phyloP scores from a whole-genome alignment of 768 basidiomycete genomes.

The Tremella yokohamensis region DNA sequence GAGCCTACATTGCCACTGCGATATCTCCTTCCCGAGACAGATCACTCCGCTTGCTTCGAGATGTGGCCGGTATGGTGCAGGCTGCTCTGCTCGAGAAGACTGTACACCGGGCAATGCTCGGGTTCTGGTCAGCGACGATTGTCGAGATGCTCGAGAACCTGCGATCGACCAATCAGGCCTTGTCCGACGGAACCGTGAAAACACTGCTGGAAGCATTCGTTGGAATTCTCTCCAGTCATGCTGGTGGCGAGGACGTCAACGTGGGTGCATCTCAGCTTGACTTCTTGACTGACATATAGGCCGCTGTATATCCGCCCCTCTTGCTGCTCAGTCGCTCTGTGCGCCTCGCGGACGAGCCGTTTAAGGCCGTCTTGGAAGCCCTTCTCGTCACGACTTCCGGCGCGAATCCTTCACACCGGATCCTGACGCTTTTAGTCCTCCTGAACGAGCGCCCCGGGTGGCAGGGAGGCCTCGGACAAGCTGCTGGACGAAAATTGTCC shows the following conservation, averaged over 20 bases:
- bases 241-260: conserved; percentile 38
- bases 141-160: conserved; percentile 71
- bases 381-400: conserved; percentile 32
- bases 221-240: conserved; percentile 24
- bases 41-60: conserved; percentile 63
- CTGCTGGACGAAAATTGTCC: conserved; percentile 21
- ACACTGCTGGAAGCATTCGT: conserved; percentile 44
- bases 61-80: conserved; percentile 66
- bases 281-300: conserved; percentile 13
- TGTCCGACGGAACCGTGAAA: conserved; percentile 44
- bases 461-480: conserved; percentile 24
- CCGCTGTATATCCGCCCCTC: conserved; percentile 47
- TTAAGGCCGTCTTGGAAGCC: conserved; percentile 34
- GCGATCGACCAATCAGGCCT: conserved; percentile 62
- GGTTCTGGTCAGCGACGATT: conserved; percentile 74
- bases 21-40: conserved; percentile 52
- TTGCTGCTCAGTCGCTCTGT: conserved; percentile 43
- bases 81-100: conserved; percentile 50
- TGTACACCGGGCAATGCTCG: conserved; percentile 66
- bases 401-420: conserved; percentile 40
- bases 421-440: conserved; percentile 43
- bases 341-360: conserved; percentile 42
- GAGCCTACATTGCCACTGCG: conserved; percentile 70
- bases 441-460: conserved; percentile 37
- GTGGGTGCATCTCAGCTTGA: conserved; percentile 22